Base-by-base conservation (phyloP, 176 grass and related monocot genomes). In the Musa itinerans region DNA sequence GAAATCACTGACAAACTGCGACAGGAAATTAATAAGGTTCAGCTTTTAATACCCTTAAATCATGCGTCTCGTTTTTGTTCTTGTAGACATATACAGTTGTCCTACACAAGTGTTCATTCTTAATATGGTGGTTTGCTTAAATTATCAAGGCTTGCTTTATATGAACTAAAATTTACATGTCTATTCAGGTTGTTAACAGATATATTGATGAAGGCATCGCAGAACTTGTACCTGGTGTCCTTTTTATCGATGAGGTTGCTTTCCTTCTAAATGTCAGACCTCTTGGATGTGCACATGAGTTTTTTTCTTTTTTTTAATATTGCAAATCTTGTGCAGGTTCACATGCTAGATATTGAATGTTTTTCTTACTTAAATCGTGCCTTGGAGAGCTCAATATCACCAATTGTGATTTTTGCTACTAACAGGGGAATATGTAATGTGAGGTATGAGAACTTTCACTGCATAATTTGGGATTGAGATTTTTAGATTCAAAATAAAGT, bases 331-430 rank as follows among this genome's bases (percentile, higher is more conserved):
- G 78, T 77, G 8, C 80, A 99, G 95, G 95, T 94, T 58, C 90
- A 99, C 81, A 94, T 99, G 86, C 76, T 99, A 56, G 90, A 98
- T 65, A 84, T 98, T 53, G 95, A 98, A 82, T 98, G 95, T 17
- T 98, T 93, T 82, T 98, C 95, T 27, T 93, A 93, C 85, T 88
- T 98, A 72, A 98, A 98, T 86, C 90, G 90, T 83, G 95, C 95
- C 52, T 71, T 98, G 51, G 95, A 98, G 69, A 98, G 90, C 73
- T 74, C 95, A 71, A 83, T 94, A 65, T 87, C 90, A 16, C 95
- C 95, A 15, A 91, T 94, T 81, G 90, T 99, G 81, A 94, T 94
- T 80, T 84, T 99, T 22, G 95, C 90, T 73, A 99, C 88, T 0
- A 91, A 99, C 64, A 86, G 95, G 82, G 90, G 95, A 89, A 87